Conservation (phyloP, 2,329 filamentous ascomycete species). For the Neurospora sp. region DNA sequence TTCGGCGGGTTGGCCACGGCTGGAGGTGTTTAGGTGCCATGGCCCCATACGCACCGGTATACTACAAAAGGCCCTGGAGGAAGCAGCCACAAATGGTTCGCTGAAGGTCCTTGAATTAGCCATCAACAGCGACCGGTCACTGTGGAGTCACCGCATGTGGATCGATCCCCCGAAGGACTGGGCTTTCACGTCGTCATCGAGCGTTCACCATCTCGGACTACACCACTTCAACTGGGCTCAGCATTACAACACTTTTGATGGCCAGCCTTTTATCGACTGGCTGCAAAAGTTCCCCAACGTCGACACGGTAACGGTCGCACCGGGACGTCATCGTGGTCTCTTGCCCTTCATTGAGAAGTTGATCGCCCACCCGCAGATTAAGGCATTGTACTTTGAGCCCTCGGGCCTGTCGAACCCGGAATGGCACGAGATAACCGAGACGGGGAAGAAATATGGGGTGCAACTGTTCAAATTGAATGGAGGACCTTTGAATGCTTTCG, state of each 20-base stretch:
- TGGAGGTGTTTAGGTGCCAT: constrained; percentile 14
- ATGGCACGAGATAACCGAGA: neutral
- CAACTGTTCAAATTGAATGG: neutral
- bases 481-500: neutral
- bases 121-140: neutral
- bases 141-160: neutral
- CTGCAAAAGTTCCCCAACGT: constrained; percentile 13
- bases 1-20: constrained; percentile 3
- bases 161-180: constrained; percentile 6
- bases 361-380: constrained; percentile 7
- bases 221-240: constrained; percentile 14
- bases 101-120: constrained; percentile 15
- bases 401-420: neutral
- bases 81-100: constrained; percentile 3
- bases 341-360: constrained; percentile 6
- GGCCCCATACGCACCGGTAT: neutral
- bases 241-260: constrained; percentile 7
- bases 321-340: constrained; percentile 4
- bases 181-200: constrained; percentile 6
- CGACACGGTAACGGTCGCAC: constrained; percentile 12
- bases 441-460: neutral
- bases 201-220: constrained; percentile 14
- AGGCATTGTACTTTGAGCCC: constrained; percentile 1
- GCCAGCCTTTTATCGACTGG: constrained; percentile 15
- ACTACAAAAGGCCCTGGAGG: constrained; percentile 5